Conservation (phyloP, 2,329 filamentous ascomycete species). For the Alternaria burnsii region DNA sequence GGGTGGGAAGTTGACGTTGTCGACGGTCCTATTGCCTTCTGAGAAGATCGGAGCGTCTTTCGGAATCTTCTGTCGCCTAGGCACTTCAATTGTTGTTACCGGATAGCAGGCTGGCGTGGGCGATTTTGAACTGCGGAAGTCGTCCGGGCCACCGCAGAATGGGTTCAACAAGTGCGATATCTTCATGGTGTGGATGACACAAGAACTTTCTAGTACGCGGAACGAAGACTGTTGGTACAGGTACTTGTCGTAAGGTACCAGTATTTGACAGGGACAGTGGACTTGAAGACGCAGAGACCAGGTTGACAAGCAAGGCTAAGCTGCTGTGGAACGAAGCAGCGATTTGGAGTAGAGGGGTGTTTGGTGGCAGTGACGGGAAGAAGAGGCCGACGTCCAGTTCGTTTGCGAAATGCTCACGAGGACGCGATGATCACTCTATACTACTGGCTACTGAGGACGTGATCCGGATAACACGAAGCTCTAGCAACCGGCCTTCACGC, state of each 20-base stretch:
- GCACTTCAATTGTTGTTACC: conserved; percentile 10
- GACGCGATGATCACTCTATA: conserved; percentile 35
- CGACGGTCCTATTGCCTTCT: conserved; percentile 67
- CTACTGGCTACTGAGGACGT: conserved; percentile 28
- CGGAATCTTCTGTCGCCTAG: conserved; percentile 64
- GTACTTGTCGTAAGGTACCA: conserved; percentile 26
- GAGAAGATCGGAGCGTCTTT: conserved; percentile 72
- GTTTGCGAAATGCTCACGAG: conserved; percentile 47
- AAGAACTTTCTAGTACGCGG: background rate
- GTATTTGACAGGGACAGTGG: conserved; percentile 21
- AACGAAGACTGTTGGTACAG: background rate
- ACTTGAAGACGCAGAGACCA: conserved; percentile 29
- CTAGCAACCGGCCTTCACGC: conserved; percentile 6
- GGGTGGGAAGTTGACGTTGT: conserved; percentile 76
- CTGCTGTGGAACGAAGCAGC: conserved; percentile 34
- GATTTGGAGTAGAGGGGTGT: conserved; percentile 24
- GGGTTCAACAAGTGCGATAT: conserved; percentile 55
- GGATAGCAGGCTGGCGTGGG: conserved; percentile 20
- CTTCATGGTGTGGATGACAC: conserved; percentile 39
- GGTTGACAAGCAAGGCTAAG: conserved; percentile 23
- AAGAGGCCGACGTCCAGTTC: conserved; percentile 26
- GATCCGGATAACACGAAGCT: conserved; percentile 6
- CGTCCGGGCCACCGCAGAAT: conserved; percentile 27
- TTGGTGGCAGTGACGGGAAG: conserved; percentile 30
- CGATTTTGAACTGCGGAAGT: conserved; percentile 22